Base-by-base conservation (phyloP, 2,329 filamentous ascomycete species). In the Trichoderma koningiopsis region DNA sequence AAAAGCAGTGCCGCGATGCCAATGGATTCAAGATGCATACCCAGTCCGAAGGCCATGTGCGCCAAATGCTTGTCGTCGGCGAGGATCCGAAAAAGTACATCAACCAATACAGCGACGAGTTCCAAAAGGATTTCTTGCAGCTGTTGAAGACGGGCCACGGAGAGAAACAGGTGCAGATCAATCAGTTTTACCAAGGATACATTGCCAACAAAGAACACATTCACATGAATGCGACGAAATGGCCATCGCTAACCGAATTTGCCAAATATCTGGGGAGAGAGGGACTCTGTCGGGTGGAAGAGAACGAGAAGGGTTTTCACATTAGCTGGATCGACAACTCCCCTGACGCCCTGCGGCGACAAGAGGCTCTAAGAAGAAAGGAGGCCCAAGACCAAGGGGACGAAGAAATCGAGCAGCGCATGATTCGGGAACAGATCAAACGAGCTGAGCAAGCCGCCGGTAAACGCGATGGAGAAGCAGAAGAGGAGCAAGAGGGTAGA, bases 171-270 rank as follows among this genome's bases (percentile, higher is more conserved):
- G 89, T 98, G 1, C 87, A 94, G 40, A 88, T 94, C 63, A 99
- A 99, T 76, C 90, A 92, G 71, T 98, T 98, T 79, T 99, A 99
- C 81, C 93, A 98, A 78, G 91, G 94, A 43, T 96, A 97, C 75
- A 97, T 98, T 74, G 86, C 89, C 19, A 91, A 95, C 74, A 94
- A 94, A 68, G 87, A 93, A 75, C 95, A 98, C 77, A 84, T 96
- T 10, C 96, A 98, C 78, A 94, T 98, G 92, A 97, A 97, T 79
- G 86, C 93, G 8, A 98, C 96, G 0, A 91, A 91, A 75, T 98
- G 94, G 94, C 88, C 90, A 4, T 92, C 88, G 66, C 81, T 99
- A 74, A 95, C 94, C 3, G 94, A 98, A 75, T 97, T 97, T 77
- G 93, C 92, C 16, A 97, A 97, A 77, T 83, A 92, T 75, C 82